Evolutionary conservation across 768 basidiomycete species (phyloP).

Genomic region (Aureoboletus auriporus): DNA sequence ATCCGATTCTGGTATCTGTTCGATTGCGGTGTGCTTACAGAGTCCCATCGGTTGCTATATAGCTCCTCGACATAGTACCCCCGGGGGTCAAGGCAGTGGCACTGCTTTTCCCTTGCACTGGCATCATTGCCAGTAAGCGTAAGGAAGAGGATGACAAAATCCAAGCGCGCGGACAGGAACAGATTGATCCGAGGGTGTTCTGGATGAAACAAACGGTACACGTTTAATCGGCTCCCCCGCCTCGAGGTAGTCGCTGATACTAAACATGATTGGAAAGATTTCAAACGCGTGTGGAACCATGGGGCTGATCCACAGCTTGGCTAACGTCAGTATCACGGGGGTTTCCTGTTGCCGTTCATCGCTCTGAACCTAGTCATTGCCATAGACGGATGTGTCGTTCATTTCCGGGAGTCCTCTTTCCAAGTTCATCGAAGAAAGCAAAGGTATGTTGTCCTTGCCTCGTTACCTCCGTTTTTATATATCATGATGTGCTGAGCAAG

Average conservation of each 20-base stretch:
- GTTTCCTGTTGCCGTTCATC: conserved; percentile 5
- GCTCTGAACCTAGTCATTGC: background rate
- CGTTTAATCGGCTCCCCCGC: background rate
- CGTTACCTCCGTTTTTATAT: background rate
- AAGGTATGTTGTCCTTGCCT: conserved; percentile 37
- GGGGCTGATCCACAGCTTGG: conserved; percentile 76
- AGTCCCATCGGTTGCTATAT: background rate
- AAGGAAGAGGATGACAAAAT: conserved; percentile 59
- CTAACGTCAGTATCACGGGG: conserved; percentile 54
- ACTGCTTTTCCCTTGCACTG: conserved; percentile 75
- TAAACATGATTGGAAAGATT: conserved; percentile 37
- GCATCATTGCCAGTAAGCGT: conserved; percentile 45
- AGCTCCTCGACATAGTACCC: conserved; percentile 71
- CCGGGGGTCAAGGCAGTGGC: conserved; percentile 79
- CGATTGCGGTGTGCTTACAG: no score
- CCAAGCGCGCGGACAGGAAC: conserved; percentile 38
- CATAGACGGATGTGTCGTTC: conserved; percentile 55
- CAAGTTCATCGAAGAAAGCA: conserved; percentile 61
- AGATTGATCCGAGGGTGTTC: conserved; percentile 62
- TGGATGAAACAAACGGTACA: conserved; percentile 90
- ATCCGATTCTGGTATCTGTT: no score
- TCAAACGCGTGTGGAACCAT: conserved; percentile 87
- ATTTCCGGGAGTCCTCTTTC: conserved; percentile 56
- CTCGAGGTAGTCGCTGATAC: background rate
- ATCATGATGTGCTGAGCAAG: background rate